Evolutionary conservation across 306 rosid species (phyloP).

Genomic region (Boehmeria nivea): DNA sequence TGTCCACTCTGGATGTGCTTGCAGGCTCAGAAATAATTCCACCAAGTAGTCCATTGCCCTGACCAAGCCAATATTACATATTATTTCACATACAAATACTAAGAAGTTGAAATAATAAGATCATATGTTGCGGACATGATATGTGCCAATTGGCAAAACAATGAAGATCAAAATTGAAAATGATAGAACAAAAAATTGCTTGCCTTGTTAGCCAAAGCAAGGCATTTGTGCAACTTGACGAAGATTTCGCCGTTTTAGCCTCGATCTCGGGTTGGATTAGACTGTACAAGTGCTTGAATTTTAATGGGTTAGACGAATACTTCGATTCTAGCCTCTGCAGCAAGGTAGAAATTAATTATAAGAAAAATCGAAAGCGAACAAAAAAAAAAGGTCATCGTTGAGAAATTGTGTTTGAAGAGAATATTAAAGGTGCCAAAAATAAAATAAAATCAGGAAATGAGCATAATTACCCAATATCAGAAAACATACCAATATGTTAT

Average conservation of each 20-base stretch:
- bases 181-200: constrained; percentile 5
- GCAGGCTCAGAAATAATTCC: constrained; percentile 51
- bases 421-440: too few relatives aligned
- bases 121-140: too few relatives aligned
- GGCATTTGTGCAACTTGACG: constrained; percentile 96
- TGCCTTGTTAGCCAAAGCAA: constrained; percentile 99
- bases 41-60: constrained; percentile 83
- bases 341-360: constrained; percentile 21
- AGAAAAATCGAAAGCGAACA: too few relatives aligned
- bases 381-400: too few relatives aligned
- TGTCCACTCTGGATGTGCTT: constrained; percentile 28
- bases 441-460: not conserved
- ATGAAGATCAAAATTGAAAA: too few relatives aligned
- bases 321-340: constrained; percentile 82
- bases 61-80: too few relatives aligned
- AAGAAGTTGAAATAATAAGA: too few relatives aligned
- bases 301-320: constrained; percentile 47
- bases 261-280: constrained; percentile 76
- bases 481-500: constrained; percentile 63
- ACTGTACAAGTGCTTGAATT: constrained; percentile 62
- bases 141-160: too few relatives aligned
- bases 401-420: too few relatives aligned
- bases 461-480: not conserved
- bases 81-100: too few relatives aligned
- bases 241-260: constrained; percentile 63